These are phyloP conservation scores for Cucurbita moschata DNA, from an alignment of 306 rosid genomes.

Conservation along the genomic window DNA sequence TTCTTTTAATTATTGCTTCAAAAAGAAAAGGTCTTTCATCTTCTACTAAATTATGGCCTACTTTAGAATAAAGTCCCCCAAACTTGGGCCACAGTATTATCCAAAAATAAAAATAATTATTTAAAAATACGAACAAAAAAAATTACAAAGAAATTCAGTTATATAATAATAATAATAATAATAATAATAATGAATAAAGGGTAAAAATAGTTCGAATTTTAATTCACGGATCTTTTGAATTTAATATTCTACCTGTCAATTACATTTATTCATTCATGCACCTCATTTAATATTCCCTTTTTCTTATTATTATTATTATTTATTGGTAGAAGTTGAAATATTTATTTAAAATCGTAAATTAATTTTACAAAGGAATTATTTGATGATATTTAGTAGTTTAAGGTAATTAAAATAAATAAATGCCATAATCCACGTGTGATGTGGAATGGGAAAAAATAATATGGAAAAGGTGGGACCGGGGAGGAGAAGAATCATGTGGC, in stretches of 20 bases:
- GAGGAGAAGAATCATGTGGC: constrained; percentile 18
- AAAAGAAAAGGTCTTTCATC: not conserved
- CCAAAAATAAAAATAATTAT: not conserved
- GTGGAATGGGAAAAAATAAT: not conserved
- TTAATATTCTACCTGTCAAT: constrained; percentile 1
- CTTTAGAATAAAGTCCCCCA: not conserved
- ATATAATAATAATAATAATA: not conserved
- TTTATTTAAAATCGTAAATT: too few species aligned
- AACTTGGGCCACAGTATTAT: not conserved
- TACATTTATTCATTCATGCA: not conserved
- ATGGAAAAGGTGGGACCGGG: not conserved
- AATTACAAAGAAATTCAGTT: not conserved
- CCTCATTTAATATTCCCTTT: not conserved
- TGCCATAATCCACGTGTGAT: not conserved
- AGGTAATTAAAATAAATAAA: not conserved
- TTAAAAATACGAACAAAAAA: not conserved
- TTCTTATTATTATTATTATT: not conserved
- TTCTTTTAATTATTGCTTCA: not conserved
- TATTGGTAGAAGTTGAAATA: not conserved
- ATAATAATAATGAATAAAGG: not conserved
- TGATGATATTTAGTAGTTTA: too few species aligned
- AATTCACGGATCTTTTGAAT: not conserved
- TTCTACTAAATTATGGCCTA: not conserved
- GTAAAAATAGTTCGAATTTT: not conserved
- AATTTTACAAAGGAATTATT: too few species aligned